Evolutionary conservation across 2,329 filamentous ascomycete genomes (phyloP).

Genomic region (Beauveria pseudobassiana): DNA sequence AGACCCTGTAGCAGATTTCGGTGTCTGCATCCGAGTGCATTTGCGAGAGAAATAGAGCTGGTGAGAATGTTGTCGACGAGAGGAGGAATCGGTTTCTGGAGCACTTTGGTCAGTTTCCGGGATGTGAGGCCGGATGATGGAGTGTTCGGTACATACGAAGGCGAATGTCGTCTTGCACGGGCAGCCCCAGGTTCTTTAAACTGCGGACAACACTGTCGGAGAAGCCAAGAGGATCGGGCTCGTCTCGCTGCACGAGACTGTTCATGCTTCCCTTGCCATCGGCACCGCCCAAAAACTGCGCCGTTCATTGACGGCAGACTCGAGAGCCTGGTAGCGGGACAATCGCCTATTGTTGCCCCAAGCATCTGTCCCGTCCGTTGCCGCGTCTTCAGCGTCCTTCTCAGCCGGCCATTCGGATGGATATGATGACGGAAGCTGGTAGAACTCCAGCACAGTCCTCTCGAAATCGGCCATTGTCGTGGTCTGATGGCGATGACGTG

Average conservation of each 20-base stretch:
- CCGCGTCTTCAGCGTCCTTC: conserved; percentile 62
- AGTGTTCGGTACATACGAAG: conserved; percentile 49
- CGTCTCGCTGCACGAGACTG: conserved; percentile 80
- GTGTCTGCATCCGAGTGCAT: conserved; percentile 84
- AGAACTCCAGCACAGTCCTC: conserved; percentile 75
- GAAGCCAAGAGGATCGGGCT: conserved; percentile 84
- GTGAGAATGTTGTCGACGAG: conserved; percentile 92
- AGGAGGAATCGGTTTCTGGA: conserved; percentile 82
- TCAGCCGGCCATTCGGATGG: conserved; percentile 83
- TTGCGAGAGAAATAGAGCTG: conserved; percentile 83
- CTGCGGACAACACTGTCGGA: conserved; percentile 79
- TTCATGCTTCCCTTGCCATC: conserved; percentile 61
- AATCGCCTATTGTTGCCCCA: conserved; percentile 52
- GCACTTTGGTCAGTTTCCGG: not conserved
- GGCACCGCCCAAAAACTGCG: conserved; percentile 58
- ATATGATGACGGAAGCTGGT: conserved; percentile 71
- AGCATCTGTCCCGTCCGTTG: conserved; percentile 47
- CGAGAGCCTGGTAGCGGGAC: conserved; percentile 78
- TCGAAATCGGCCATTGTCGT: conserved; percentile 61
- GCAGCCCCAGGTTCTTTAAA: conserved; percentile 67
- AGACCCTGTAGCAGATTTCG: conserved; percentile 73
- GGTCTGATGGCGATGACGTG: conserved; percentile 4
- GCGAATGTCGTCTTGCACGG: conserved; percentile 75
- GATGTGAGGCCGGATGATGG: not conserved
- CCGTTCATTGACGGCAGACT: conserved; percentile 63